Percentiles rank a stretch among this genome's conserved stretches.
These are phyloP conservation scores for Pythium chondricola DNA, from an alignment of 352 stramenopile species.

Conservation along the genomic window DNA sequence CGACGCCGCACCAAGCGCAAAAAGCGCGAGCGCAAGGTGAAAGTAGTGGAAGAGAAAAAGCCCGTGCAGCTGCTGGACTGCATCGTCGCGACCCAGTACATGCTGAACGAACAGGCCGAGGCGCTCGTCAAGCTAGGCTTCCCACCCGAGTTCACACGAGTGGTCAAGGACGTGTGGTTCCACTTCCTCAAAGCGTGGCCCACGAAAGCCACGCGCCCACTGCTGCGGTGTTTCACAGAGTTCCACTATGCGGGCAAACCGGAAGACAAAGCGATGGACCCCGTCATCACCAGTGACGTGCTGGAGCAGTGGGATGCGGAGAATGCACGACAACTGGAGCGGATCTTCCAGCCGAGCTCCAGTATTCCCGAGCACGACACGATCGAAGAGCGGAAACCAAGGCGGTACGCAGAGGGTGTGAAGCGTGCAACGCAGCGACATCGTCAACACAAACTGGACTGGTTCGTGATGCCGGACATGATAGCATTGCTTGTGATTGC, in stretches of 20 bases:
- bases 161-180: conserved; percentile 64
- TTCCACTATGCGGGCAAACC: conserved; percentile 33
- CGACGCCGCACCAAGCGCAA: conserved; percentile 31
- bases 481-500: conserved; percentile 56
- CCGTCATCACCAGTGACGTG: conserved; percentile 44
- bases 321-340: conserved; percentile 20
- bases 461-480: conserved; percentile 52
- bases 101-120: conserved; percentile 47
- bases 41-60: conserved; percentile 7
- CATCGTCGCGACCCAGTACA: conserved; percentile 50
- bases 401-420: too few species aligned
- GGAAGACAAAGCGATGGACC: conserved; percentile 42
- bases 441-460: conserved; percentile 20
- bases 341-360: conserved; percentile 6
- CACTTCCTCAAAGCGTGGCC: conserved; percentile 60
- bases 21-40: conserved; percentile 24
- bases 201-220: conserved; percentile 40
- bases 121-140: conserved; percentile 36
- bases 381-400: neutral
- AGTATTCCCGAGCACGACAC: conserved; percentile 4
- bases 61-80: conserved; percentile 46
- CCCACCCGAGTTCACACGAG: conserved; percentile 32
- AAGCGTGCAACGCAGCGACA: neutral
- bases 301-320: conserved; percentile 67
- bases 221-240: conserved; percentile 71